Evolutionary conservation across 345 rosid genomes (phyloP), one percentile per base, ranked within the genome.

Genomic region (Lenwebbia sp.): DNA sequence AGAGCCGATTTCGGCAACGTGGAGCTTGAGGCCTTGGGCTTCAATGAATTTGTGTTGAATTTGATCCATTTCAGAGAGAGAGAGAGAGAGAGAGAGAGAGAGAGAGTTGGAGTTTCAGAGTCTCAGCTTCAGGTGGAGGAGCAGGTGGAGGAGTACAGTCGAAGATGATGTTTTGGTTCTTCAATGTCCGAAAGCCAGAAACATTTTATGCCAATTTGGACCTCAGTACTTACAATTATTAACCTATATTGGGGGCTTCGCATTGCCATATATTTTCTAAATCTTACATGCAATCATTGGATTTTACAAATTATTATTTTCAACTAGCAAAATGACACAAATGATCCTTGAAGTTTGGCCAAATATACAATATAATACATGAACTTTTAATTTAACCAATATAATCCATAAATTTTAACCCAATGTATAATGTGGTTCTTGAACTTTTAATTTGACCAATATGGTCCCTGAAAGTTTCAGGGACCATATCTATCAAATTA

Each of bases 1-100:
- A n/a, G 91, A 52, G 82, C 93, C 94, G 41, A 87, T 83, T 50
- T 93, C 93, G 8, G 94, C 94, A 21, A 91, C 85, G 87, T 93
- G 94, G 87, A 88, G 91, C 76, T 90, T 92, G 37, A 89, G 86
- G 3, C 92, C 93, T 41, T 65, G 78, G 44, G 85, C 90, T 11
- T 51, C 30, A 82, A 91, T 52, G 87, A 89, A 88, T 13, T 58
- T 90, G 91, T 92, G 93, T 81, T 90, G 88, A 83, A 93, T 92
- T 87, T 88, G 86, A 52, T 91, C 93, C 93, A 90, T 91, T 70
- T 70, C 13, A 37, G 49, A 14, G 1, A 28, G 60, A 25, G 58
- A 50, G 84, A n/a, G 51, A 83, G 65, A 85, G 10, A 84, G 26
- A 44, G 40, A 25, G 26, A 21, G 26, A 83, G 47, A 52, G 41